These are phyloP conservation scores for Colletotrichum sp. DNA, from an alignment of 2,329 filamentous ascomycete genomes.

Conservation along the genomic window DNA sequence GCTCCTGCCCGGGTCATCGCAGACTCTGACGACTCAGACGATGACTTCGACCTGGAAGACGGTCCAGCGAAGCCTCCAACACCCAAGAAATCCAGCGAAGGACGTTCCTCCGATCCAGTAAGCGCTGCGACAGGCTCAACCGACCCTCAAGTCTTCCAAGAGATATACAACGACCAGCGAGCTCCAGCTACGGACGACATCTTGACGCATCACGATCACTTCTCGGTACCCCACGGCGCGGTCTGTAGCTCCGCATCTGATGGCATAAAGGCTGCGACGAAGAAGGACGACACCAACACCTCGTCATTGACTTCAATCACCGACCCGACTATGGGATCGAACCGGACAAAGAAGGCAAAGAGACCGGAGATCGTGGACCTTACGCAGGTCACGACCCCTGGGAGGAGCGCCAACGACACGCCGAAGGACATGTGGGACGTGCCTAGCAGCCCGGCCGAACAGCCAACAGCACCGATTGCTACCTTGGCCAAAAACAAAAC, in stretches of 20 bases:
- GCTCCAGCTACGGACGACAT: conserved; percentile 25
- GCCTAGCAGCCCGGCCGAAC: conserved; percentile 41
- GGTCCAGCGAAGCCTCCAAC: conserved; percentile 13
- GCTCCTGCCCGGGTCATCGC: conserved; percentile 18
- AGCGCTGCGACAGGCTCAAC: conserved; percentile 45
- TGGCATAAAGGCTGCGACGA: not conserved
- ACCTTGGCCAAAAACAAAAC: not conserved
- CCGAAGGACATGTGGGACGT: conserved; percentile 47
- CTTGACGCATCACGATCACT: not conserved
- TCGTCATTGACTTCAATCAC: conserved; percentile 29
- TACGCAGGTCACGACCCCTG: conserved; percentile 38
- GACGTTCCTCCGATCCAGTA: conserved; percentile 28
- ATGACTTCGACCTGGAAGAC: not conserved
- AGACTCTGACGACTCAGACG: conserved; percentile 24
- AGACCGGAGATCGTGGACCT: conserved; percentile 24
- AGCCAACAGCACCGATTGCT: conserved; percentile 22
- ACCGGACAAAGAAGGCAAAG: conserved; percentile 4
- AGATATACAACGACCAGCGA: conserved; percentile 52
- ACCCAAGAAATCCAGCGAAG: not conserved
- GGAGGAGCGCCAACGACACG: conserved; percentile 24
- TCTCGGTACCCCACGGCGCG: not conserved
- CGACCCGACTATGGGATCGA: conserved; percentile 27
- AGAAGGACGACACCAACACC: not conserved
- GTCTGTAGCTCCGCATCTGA: not conserved
- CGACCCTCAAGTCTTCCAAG: conserved; percentile 52